phyloP scores from a whole-genome alignment of 1,284 basidiomycete species.

The Quambalaria eucalypti region DNA sequence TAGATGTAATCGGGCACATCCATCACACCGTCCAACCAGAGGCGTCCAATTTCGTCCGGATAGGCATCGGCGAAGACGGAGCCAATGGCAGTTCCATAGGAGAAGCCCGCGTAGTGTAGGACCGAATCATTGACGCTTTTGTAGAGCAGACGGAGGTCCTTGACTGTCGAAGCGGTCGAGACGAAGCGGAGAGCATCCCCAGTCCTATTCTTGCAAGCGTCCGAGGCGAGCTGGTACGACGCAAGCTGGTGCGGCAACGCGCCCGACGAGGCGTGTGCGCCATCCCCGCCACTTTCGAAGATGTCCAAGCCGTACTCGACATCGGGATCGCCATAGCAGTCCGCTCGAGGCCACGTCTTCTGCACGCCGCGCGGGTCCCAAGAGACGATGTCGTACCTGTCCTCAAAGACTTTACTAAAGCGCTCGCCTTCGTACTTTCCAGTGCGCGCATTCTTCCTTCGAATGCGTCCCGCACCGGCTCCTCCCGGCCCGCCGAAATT shows the following conservation, averaged over 20 bases:
- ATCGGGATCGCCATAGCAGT: slow-evolving; percentile 19
- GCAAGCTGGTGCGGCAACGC: background rate
- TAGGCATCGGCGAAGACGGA: slow-evolving; percentile 25
- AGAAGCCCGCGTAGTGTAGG: slow-evolving; percentile 28
- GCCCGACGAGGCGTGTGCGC: background rate
- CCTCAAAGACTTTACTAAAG: slow-evolving; percentile 18
- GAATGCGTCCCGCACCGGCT: slow-evolving; percentile 18
- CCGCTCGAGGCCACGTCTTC: slow-evolving; percentile 18
- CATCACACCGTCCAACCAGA: slow-evolving; percentile 28
- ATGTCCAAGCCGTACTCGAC: slow-evolving; percentile 13
- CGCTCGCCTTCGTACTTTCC: slow-evolving; percentile 11
- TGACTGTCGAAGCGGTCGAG: background rate
- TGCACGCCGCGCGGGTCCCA: slow-evolving; percentile 22
- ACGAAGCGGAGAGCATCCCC: slow-evolving; percentile 2
- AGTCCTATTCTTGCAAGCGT: background rate
- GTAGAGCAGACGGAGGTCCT: slow-evolving; percentile 24
- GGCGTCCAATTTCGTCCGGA: slow-evolving; percentile 19
- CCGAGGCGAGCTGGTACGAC: background rate
- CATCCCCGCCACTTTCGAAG: background rate
- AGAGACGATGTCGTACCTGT: slow-evolving; percentile 23
- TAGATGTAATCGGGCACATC: slow-evolving; percentile 22
- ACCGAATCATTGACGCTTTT: slow-evolving; percentile 17
- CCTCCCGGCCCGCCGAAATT: slow-evolving; percentile 33
- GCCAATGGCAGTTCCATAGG: slow-evolving; percentile 29
- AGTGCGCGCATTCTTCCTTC: slow-evolving; percentile 6